These are phyloP conservation scores for Perkinsus olseni DNA, from an alignment of 169 alveolate species.

Conservation along the genomic window DNA sequence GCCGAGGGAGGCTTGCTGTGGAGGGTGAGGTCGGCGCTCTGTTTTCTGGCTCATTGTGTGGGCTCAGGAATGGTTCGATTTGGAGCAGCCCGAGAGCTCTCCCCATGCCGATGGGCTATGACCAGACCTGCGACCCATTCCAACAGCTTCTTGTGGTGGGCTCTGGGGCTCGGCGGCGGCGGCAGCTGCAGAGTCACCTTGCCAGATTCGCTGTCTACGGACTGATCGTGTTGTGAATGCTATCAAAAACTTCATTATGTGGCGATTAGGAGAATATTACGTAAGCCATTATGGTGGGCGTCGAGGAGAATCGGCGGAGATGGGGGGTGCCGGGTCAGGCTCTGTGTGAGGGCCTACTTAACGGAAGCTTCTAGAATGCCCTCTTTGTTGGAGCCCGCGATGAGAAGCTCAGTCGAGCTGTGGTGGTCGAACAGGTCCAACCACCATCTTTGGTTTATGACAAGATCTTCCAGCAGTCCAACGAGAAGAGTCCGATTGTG, in stretches of 20 bases:
- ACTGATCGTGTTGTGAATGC: slow-evolving; percentile 85
- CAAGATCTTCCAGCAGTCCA: slow-evolving; percentile 73
- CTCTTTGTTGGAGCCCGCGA: neutral
- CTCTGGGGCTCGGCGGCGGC: neutral
- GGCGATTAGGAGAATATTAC: slow-evolving; percentile 55
- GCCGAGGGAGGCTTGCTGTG: neutral
- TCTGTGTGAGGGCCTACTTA: too few species aligned
- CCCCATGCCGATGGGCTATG: slow-evolving; percentile 71
- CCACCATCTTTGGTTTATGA: slow-evolving; percentile 56
- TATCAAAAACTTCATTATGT: slow-evolving; percentile 75
- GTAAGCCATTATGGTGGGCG: slow-evolving; percentile 26
- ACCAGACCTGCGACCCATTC: slow-evolving; percentile 47
- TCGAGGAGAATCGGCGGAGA: too few species aligned
- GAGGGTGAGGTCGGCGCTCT: neutral
- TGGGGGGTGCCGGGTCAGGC: too few species aligned
- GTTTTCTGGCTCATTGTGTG: neutral
- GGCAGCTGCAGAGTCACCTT: neutral
- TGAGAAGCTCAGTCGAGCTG: too few species aligned
- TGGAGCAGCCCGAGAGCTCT: slow-evolving; percentile 75
- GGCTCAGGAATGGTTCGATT: slow-evolving; percentile 78
- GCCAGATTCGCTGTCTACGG: slow-evolving; percentile 70
- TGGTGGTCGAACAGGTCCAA: neutral
- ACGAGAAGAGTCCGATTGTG: slow-evolving; percentile 75
- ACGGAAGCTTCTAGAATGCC: too few species aligned
- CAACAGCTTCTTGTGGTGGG: slow-evolving; percentile 60